phyloP scores from a whole-genome alignment of 306 rosid genomes.

The Cicer pinnatifidum region DNA sequence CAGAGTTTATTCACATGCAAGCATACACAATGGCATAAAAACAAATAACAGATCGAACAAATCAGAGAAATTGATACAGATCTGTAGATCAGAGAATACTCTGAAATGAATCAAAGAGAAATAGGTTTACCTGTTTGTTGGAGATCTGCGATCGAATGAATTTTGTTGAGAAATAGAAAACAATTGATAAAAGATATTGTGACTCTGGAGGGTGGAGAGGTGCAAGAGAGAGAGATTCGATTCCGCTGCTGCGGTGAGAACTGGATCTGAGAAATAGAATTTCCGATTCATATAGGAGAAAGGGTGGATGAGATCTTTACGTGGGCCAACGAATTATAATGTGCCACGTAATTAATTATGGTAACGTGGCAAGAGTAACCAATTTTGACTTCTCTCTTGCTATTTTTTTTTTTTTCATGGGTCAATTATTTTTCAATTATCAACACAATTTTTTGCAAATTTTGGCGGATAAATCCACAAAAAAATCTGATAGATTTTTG shows the following conservation, averaged over 20 bases:
- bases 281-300: background rate
- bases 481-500: background rate
- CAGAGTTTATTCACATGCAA: background rate
- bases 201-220: background rate
- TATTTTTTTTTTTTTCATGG: background rate
- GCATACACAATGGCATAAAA: background rate
- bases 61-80: background rate
- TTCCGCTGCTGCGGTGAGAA: background rate
- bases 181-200: background rate
- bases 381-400: conserved; percentile 4
- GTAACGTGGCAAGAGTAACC: conserved; percentile 24
- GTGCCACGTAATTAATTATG: background rate
- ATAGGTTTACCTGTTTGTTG: conserved; percentile 35
- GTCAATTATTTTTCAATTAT: background rate
- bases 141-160: background rate
- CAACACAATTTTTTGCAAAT: background rate
- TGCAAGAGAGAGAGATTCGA: background rate
- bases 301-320: background rate
- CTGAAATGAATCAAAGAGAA: background rate
- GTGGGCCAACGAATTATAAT: background rate
- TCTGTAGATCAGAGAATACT: background rate
- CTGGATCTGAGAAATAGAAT: background rate
- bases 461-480: background rate
- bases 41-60: background rate
- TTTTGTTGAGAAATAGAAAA: background rate